Conservation (phyloP, 768 basidiomycete genomes). For the Mycena vitilis region DNA sequence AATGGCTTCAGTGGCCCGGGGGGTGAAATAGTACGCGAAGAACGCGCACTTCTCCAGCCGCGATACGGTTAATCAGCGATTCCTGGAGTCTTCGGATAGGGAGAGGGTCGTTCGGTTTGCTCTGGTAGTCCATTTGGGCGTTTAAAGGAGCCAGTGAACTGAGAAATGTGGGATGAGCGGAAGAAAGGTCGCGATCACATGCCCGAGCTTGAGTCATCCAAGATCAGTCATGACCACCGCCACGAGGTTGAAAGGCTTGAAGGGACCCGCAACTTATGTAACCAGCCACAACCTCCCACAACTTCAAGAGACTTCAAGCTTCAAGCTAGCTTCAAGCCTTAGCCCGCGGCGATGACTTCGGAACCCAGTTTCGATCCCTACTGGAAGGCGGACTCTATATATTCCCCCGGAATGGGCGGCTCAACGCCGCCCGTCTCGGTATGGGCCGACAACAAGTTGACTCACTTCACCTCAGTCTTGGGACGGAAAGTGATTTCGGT, state of each 20-base stretch:
- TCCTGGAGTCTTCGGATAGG: conserved; percentile 85
- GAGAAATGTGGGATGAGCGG: not conserved
- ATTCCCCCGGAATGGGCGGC: conserved; percentile 3
- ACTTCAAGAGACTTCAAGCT: no score
- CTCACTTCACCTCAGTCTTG: not conserved
- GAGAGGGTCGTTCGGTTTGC: conserved; percentile 53
- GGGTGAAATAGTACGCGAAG: not conserved
- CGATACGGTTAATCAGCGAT: conserved; percentile 91
- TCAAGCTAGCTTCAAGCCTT: no score
- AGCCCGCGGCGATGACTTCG: not conserved
- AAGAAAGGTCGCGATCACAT: conserved; percentile 23
- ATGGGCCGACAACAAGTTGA: not conserved
- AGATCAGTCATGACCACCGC: no score
- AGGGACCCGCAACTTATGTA: no score
- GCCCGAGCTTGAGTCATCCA: no score
- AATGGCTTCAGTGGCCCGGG: not conserved
- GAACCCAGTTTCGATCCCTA: conserved; percentile 13
- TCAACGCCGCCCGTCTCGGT: not conserved
- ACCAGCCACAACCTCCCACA: no score
- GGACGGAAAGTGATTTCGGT: conserved; percentile 11
- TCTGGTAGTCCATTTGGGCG: conserved; percentile 5
- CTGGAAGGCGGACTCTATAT: not conserved
- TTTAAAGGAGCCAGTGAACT: not conserved
- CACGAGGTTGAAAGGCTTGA: no score
- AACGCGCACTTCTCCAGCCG: conserved; percentile 72